Base-by-base conservation (phyloP, 345 rosid genomes). In the Boechera stricta region DNA sequence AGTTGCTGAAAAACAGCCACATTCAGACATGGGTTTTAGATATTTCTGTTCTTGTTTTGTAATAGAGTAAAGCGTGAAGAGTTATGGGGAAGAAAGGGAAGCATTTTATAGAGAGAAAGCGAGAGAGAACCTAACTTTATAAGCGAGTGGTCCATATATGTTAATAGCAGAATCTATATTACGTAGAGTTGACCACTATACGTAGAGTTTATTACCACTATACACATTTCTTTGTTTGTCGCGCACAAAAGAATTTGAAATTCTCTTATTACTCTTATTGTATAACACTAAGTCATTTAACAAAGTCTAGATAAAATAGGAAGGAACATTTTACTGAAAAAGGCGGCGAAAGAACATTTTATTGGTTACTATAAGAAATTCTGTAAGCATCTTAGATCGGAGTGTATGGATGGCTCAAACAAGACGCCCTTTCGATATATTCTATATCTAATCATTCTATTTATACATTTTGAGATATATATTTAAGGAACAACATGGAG, bases 161-260 rank as follows among this genome's bases (percentile, higher is more conserved):
- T 57, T 77, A 39, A 1, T 49, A 65, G 55, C 6, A 64, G 77
- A 77, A 77, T 77, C 65, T 67, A 44, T 45, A 44, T 64, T 63
- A 44, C 54, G 54, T 64, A 64, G 41, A 45, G 76, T 77, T 77
- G 77, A 77, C 72, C 72, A 64, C 80, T 77, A 77, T 71, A 44
- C 54, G 54, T 64, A 64, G 39, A 45, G 76, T 77, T 77, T 71
- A 77, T 77, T 71, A 77, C 61, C 76, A 71, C 80, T 71, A 77
- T 71, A 77, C 64, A 76, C 29, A 54, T 49, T 77, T 44, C 57
- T 63, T 42, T 53, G 70, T 49, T 59, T 62, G 70, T 69, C 74
- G 21, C 49, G 56, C 48, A 61, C 65, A 35, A 47, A 64, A 28
- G 7, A 10, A 24, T 21, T 54, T 54, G 16, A 73, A 39, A 51